Evolutionary conservation across 441 rosid genomes (phyloP).

Genomic region (Viola pubescens): DNA sequence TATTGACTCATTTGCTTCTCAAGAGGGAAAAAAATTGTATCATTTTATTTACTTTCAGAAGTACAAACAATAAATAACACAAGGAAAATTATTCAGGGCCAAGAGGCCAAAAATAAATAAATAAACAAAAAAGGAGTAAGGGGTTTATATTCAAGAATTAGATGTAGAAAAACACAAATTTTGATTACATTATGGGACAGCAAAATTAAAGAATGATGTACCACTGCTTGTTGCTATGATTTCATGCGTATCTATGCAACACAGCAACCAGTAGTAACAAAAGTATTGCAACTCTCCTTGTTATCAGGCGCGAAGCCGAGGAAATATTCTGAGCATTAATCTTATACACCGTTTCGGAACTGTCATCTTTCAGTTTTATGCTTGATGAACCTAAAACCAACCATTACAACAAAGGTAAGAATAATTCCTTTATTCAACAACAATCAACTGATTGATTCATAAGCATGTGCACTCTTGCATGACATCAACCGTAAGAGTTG

Average conservation of each 20-base stretch:
- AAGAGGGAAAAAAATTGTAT: no score
- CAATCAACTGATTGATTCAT: neutral
- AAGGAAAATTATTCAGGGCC: no score
- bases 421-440: neutral
- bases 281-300: slow-evolving; percentile 23
- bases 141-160: slow-evolving; percentile 9
- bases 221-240: slow-evolving; percentile 4
- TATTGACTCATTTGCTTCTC: no score
- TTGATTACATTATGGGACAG: slow-evolving; percentile 25
- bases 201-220: slow-evolving; percentile 24
- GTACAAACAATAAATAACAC: no score
- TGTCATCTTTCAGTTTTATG: slow-evolving; percentile 63
- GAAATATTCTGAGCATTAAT: slow-evolving; percentile 55
- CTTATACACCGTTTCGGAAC: slow-evolving; percentile 39
- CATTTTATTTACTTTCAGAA: no score
- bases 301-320: slow-evolving; percentile 28
- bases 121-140: no score
- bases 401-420: slow-evolving; percentile 4
- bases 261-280: slow-evolving; percentile 29
- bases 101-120: neutral
- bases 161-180: slow-evolving; percentile 12
- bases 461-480: no score
- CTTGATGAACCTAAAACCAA: slow-evolving; percentile 54
- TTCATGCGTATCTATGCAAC: slow-evolving; percentile 27
- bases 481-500: neutral